A percentile compares a stretch with the other conserved stretches of the same genome.
phyloP scores from a whole-genome alignment of 2,329 filamentous ascomycete genomes.

The Fusarium palustre region DNA sequence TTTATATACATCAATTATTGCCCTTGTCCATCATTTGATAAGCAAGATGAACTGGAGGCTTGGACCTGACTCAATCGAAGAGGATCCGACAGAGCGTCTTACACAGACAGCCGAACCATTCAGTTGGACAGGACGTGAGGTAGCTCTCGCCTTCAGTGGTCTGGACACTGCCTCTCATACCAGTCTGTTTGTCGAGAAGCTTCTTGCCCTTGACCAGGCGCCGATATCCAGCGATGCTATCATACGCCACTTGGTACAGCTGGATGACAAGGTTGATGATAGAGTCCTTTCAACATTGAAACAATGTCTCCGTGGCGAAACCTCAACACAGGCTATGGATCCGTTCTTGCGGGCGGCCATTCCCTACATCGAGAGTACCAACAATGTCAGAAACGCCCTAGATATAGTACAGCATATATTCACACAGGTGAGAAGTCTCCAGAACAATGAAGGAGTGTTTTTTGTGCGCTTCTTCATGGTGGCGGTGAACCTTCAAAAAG shows the following conservation, averaged over 20 bases:
- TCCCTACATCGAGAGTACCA: conserved; percentile 62
- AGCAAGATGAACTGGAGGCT: conserved; percentile 56
- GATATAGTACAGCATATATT: conserved; percentile 59
- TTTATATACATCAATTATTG: conserved; percentile 66
- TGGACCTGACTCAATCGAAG: conserved; percentile 52
- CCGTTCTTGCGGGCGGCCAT: conserved; percentile 70
- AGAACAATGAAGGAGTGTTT: conserved; percentile 60
- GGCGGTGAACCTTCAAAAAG: conserved; percentile 47
- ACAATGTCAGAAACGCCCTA: conserved; percentile 50
- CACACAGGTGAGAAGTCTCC: conserved; percentile 58
- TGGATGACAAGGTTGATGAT: conserved; percentile 62
- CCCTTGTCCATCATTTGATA: conserved; percentile 61
- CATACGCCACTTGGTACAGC: conserved; percentile 66
- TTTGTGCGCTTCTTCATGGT: conserved; percentile 60
- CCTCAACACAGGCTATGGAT: conserved; percentile 57
- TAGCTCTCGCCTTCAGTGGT: conserved; percentile 58
- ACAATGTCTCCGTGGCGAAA: conserved; percentile 63
- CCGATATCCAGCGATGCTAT: conserved; percentile 64
- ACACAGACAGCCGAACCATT: conserved; percentile 52
- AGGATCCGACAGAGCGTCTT: conserved; percentile 56
- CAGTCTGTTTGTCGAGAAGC: conserved; percentile 73
- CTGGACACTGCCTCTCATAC: conserved; percentile 41
- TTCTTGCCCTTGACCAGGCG: conserved; percentile 72
- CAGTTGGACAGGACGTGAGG: conserved; percentile 60
- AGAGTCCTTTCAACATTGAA: conserved; percentile 66